Percentiles rank a stretch among this genome's conserved stretches.
Evolutionary conservation across 169 alveolate genomes (phyloP).

Genomic region (Plasmodium gallinaceum): DNA sequence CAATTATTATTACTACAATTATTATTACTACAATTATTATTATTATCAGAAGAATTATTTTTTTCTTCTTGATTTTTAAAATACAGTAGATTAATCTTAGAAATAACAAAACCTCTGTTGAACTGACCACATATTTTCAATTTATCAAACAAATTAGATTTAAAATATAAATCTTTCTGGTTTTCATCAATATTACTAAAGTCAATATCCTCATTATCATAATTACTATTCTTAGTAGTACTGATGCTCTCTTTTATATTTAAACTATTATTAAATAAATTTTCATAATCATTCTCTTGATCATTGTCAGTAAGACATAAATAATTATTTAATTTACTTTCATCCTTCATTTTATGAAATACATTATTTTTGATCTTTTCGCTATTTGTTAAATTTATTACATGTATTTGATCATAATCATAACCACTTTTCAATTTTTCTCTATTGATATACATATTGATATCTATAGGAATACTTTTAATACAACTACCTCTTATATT

Average conservation of each 20-base stretch:
- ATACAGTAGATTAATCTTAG: constrained; percentile 81
- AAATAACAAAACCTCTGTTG: constrained; percentile 96
- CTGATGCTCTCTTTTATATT: constrained; percentile 15
- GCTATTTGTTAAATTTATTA: constrained; percentile 52
- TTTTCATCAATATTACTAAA: constrained; percentile 55
- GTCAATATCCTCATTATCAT: constrained; percentile 24
- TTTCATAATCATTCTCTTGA: constrained; percentile 29
- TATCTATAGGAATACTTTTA: constrained; percentile 61
- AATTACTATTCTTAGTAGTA: not conserved
- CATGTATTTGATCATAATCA: constrained; percentile 72
- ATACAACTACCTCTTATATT: constrained; percentile 38
- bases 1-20: constrained; percentile 5
- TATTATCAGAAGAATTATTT: not conserved
- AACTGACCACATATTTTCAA: constrained; percentile 93
- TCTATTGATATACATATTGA: constrained; percentile 76
- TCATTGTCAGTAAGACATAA: constrained; percentile 59
- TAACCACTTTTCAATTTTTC: constrained; percentile 44
- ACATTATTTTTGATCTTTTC: constrained; percentile 39
- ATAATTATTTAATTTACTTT: constrained; percentile 23
- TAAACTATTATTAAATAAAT: constrained; percentile 34
- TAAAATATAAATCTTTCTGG: constrained; percentile 56
- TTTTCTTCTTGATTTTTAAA: constrained; percentile 4
- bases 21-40: not conserved
- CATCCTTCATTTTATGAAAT: constrained; percentile 39
- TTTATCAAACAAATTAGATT: constrained; percentile 84